Percentiles rank a stretch among this genome's conserved stretches.
Conservation (phyloP, 257 asterid genomes). For the Solanum pinnatisectum region DNA sequence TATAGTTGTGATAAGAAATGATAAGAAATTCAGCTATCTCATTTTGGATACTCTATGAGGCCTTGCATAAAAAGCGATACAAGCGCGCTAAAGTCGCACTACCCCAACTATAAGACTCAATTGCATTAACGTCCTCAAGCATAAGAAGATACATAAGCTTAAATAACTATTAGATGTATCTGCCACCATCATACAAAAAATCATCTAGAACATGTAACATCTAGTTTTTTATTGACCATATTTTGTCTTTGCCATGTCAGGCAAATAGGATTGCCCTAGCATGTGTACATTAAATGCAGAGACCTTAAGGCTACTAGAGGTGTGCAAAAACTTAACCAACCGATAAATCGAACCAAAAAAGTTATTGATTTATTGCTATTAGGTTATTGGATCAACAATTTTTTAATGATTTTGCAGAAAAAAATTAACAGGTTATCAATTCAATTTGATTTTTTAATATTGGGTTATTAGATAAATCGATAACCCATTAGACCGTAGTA, state of each 20-base stretch:
- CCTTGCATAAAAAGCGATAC: not conserved
- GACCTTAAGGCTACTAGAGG: not conserved
- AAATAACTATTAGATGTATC: too few relatives aligned
- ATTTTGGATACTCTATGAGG: not conserved
- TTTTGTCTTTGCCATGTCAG: not conserved
- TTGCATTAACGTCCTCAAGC: not conserved
- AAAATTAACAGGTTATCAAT: too few relatives aligned
- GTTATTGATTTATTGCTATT: too few relatives aligned
- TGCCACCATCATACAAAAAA: too few relatives aligned
- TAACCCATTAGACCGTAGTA: too few relatives aligned
- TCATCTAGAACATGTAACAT: not conserved
- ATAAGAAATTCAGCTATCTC: not conserved
- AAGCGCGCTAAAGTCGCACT: not conserved
- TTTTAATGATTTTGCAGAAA: too few relatives aligned
- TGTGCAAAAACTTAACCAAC: too few relatives aligned
- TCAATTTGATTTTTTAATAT: too few relatives aligned
- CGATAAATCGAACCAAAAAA: too few relatives aligned
- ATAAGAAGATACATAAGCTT: too few relatives aligned
- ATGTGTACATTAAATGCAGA: not conserved
- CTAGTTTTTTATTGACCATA: not conserved
- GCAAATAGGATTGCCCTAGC: not conserved
- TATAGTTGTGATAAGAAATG: not conserved
- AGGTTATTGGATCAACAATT: too few relatives aligned
- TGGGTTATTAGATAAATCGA: too few relatives aligned
- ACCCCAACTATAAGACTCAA: not conserved